These are phyloP conservation scores for Hymenoscyphus scutula DNA, from an alignment of 2,329 filamentous ascomycete genomes.

Conservation along the genomic window DNA sequence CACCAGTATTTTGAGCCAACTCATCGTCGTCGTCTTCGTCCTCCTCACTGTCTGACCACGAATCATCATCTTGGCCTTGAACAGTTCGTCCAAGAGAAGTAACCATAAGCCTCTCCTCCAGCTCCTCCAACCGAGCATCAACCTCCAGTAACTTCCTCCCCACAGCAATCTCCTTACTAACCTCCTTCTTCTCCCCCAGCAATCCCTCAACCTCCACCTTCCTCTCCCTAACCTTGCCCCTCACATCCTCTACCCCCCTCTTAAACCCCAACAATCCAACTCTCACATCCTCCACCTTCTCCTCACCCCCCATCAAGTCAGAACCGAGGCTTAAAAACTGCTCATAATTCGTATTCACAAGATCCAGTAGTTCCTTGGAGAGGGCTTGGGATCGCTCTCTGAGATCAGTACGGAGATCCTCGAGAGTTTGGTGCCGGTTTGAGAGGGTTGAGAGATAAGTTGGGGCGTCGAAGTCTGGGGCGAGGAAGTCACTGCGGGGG, in stretches of 20 bases:
- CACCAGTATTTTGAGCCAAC: slow-evolving; percentile 26
- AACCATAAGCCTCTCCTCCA: slow-evolving; percentile 64
- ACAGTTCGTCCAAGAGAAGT: slow-evolving; percentile 34
- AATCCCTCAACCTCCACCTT: slow-evolving; percentile 61
- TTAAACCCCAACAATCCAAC: slow-evolving; percentile 84
- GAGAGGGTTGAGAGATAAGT: slow-evolving; percentile 79
- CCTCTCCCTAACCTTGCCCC: slow-evolving; percentile 60
- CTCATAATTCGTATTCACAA: slow-evolving; percentile 94
- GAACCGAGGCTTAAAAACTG: slow-evolving; percentile 83
- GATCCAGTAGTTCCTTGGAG: slow-evolving; percentile 82
- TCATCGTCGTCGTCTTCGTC: slow-evolving; percentile 39
- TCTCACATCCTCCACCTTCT: slow-evolving; percentile 84
- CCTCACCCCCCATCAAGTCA: slow-evolving; percentile 82
- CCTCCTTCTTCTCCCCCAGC: slow-evolving; percentile 63
- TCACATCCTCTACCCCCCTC: slow-evolving; percentile 75
- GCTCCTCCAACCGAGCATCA: slow-evolving; percentile 57
- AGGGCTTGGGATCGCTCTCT: slow-evolving; percentile 77
- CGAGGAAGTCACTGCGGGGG: slow-evolving; percentile 77
- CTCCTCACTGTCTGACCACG: slow-evolving; percentile 41
- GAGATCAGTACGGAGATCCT: slow-evolving; percentile 85
- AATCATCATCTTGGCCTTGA: slow-evolving; percentile 32
- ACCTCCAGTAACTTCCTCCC: slow-evolving; percentile 65
- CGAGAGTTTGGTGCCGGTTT: slow-evolving; percentile 91
- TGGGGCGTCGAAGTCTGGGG: slow-evolving; percentile 73
- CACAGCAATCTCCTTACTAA: slow-evolving; percentile 60